phyloP scores from a whole-genome alignment of 2,329 filamentous ascomycete species.

The Paecilomyces sp. region DNA sequence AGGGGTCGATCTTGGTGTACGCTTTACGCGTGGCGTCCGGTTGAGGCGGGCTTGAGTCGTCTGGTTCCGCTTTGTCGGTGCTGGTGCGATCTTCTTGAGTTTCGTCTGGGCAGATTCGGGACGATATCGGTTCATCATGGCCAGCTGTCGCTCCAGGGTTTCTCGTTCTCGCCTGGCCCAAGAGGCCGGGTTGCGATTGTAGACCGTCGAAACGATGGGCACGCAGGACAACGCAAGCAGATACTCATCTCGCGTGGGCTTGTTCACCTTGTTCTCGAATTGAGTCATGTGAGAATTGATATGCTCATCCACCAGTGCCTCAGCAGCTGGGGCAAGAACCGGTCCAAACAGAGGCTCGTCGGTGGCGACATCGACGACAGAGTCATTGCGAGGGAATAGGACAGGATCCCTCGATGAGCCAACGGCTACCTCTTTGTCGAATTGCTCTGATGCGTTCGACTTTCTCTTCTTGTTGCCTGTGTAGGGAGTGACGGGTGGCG shows the following conservation, averaged over 20 bases:
- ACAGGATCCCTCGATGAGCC: slow-evolving; percentile 31
- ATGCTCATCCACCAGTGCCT: slow-evolving; percentile 35
- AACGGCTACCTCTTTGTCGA: slow-evolving; percentile 19
- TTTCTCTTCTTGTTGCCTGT: slow-evolving; percentile 33
- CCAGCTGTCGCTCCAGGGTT: slow-evolving; percentile 33
- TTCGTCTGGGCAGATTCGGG: slow-evolving; percentile 20
- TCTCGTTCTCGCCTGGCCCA: slow-evolving; percentile 37
- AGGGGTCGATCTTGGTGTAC: slow-evolving; percentile 34
- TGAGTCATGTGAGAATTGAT: slow-evolving; percentile 35
- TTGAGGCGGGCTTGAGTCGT: slow-evolving; percentile 20
- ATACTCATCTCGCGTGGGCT: slow-evolving; percentile 39
- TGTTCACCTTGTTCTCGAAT: slow-evolving; percentile 34
- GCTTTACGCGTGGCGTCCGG: slow-evolving; percentile 26
- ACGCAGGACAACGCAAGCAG: slow-evolving; percentile 37
- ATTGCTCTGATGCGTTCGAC: slow-evolving; percentile 24
- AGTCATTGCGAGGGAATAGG: slow-evolving; percentile 34
- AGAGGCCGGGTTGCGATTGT: slow-evolving; percentile 37
- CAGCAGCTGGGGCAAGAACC: slow-evolving; percentile 23
- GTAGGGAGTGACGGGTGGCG: slow-evolving; percentile 40
- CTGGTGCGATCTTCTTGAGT: slow-evolving; percentile 35
- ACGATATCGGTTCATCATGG: slow-evolving; percentile 33
- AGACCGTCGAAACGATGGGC: slow-evolving; percentile 33
- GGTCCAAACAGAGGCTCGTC: slow-evolving; percentile 37
- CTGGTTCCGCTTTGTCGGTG: slow-evolving; percentile 23
- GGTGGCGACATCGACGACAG: slow-evolving; percentile 21